These are phyloP conservation scores for Ogataea glucozyma DNA, from an alignment of 805 yeast species.

Conservation along the genomic window DNA sequence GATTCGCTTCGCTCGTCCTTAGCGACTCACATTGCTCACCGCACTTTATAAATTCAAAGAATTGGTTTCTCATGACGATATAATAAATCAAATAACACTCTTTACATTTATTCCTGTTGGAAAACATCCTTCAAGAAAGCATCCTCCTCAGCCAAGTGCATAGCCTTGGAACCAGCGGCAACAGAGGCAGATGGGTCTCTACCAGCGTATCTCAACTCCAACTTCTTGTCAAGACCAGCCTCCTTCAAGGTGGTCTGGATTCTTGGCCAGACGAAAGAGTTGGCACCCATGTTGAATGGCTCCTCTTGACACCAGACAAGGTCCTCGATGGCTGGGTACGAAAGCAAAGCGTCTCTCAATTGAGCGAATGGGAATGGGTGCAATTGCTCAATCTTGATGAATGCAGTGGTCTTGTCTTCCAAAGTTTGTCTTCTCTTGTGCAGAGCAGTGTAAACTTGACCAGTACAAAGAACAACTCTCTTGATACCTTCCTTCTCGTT, in stretches of 20 bases:
- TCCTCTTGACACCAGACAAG: conserved; percentile 98
- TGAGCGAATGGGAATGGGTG: conserved; percentile 99
- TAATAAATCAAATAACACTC: not conserved
- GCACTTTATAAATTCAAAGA: conserved; percentile 5
- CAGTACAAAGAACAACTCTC: conserved; percentile 80
- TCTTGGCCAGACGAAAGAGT: conserved; percentile 82
- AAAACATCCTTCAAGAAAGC: conserved; percentile 81
- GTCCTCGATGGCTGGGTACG: conserved; percentile 82
- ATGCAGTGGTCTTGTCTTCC: conserved; percentile 80
- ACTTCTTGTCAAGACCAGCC: conserved; percentile 54
- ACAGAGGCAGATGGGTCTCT: conserved; percentile 98
- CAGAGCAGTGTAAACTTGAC: conserved; percentile 94
- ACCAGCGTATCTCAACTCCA: conserved; percentile 81
- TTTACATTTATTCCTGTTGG: conserved; percentile 19
- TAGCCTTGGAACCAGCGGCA: conserved; percentile 93
- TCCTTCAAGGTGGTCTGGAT: conserved; percentile 72
- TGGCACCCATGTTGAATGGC: conserved; percentile 96
- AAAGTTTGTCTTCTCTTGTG: conserved; percentile 82
- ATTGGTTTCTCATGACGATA: conserved; percentile 8
- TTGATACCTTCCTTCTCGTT: conserved; percentile 80
- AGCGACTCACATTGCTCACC: too few species aligned
- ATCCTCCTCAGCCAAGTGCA: conserved; percentile 87
- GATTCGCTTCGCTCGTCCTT: too few species aligned
- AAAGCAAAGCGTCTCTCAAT: conserved; percentile 76
- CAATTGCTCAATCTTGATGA: conserved; percentile 87